Evolutionary conservation across 2,329 filamentous ascomycete species (phyloP), one percentile per base, ranked within the genome.

Genomic region (Volutella citrinella): DNA sequence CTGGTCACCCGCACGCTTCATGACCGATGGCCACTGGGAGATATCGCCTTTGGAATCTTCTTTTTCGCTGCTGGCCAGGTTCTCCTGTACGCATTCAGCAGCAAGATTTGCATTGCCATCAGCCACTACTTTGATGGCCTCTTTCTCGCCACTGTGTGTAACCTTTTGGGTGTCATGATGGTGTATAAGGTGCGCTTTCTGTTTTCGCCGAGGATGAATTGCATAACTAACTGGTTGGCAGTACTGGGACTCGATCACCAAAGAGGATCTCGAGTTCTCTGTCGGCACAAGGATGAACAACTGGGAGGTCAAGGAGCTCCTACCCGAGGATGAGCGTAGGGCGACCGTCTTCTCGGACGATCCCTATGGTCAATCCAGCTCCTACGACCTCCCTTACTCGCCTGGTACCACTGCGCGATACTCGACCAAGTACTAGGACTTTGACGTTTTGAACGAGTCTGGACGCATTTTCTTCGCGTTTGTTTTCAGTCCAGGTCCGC

Each of bases 231-330:
- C 22, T 31, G 31, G 27, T 11, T 10, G 10, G n/a, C 6, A 49
- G 89, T 98, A 95, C 72, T 98, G 93, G 93, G 93, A 98, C 59
- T 96, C 90, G 12, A 98, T 98, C 63, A 98, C 93, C 15, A 89
- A 87, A 57, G 93, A 98, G 66, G 93, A 98, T 61, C 82, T 98
- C 48, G 93, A 98, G 61, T 98, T 98, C 65, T 95, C 89, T 4
- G 93, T 98, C 30, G 91, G 91, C 46, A 88, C 88, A 39, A 87
- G 91, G 61, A 85, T 87, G 66, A 94, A 95, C 68, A 96, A 93
- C 62, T 98, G 93, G 93, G 93, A 98, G 59, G 85, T 97, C 58
- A 97, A 97, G 69, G 91, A 97, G 44, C 74, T 87, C 10, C 72
- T 93, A 13, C 78, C 83, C 27, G 87, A 93, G 46, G 87, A 93